phyloP scores from a whole-genome alignment of 225 moss, liverwort and hornwort species.

The Lunularia cruciata region DNA sequence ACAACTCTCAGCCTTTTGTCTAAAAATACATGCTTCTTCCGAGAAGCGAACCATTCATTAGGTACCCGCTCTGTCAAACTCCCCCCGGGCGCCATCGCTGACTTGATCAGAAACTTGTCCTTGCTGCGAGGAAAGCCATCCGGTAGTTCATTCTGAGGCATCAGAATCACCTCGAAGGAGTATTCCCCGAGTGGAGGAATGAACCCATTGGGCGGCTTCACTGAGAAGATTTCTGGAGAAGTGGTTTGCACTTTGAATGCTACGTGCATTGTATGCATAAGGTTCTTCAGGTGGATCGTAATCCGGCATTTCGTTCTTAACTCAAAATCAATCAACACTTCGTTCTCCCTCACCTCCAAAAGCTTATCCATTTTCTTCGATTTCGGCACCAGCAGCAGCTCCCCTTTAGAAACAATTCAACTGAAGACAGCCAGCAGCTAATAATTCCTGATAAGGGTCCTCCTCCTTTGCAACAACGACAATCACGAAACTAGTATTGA shows the following conservation, averaged over 20 bases:
- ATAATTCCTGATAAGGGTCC: no score
- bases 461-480: no score
- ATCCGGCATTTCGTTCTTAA: conserved; percentile 58
- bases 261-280: conserved; percentile 56
- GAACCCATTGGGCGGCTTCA: conserved; percentile 76
- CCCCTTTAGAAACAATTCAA: not conserved
- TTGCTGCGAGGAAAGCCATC: conserved; percentile 70
- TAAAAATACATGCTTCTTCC: conserved; percentile 59
- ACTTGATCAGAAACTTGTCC: conserved; percentile 76
- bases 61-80: conserved; percentile 37
- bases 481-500: no score
- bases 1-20: conserved; percentile 70
- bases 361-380: conserved; percentile 56
- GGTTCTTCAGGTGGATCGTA: conserved; percentile 64
- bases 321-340: conserved; percentile 63
- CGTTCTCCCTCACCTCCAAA: conserved; percentile 65
- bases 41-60: conserved; percentile 67
- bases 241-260: conserved; percentile 94
- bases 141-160: conserved; percentile 65
- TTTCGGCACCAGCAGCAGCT: not conserved
- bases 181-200: conserved; percentile 59
- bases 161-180: conserved; percentile 58
- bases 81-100: conserved; percentile 58
- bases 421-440: no score
- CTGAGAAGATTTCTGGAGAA: conserved; percentile 66